Evolutionary conservation across 1,139 yeast genomes (phyloP).

Genomic region (Starmera stellimalicola): DNA sequence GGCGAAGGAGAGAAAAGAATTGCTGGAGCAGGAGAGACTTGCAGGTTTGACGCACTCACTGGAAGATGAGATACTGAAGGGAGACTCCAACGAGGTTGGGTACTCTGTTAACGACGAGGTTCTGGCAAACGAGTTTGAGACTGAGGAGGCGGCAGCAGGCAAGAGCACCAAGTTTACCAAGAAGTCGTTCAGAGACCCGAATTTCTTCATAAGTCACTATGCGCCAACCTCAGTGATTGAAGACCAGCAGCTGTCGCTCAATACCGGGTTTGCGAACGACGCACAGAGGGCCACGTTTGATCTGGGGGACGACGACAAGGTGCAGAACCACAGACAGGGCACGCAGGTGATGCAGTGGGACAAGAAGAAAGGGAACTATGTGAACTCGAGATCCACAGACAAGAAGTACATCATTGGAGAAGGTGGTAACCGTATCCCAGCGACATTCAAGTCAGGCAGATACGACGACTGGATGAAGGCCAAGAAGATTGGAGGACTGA

Average conservation of each 20-base stretch:
- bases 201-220: constrained; percentile 79
- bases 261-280: constrained; percentile 67
- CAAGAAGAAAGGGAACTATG: constrained; percentile 83
- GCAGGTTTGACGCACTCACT: constrained; percentile 69
- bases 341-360: constrained; percentile 87
- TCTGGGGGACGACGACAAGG: constrained; percentile 69
- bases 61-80: constrained; percentile 61
- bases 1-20: constrained; percentile 60
- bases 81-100: constrained; percentile 46
- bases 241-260: constrained; percentile 65
- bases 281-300: constrained; percentile 84
- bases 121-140: constrained; percentile 46
- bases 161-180: constrained; percentile 19
- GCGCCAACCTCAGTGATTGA: constrained; percentile 77
- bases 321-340: constrained; percentile 43
- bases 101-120: constrained; percentile 46
- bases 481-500: constrained; percentile 46
- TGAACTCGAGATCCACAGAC: constrained; percentile 72
- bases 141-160: constrained; percentile 41
- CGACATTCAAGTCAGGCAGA: constrained; percentile 83
- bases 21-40: constrained; percentile 62
- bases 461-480: constrained; percentile 85
- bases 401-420: constrained; percentile 90
- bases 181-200: constrained; percentile 66
- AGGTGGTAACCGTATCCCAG: constrained; percentile 89